These are phyloP conservation scores for Lactarius akahatsu DNA, from an alignment of 768 basidiomycete genomes.

Conservation along the genomic window DNA sequence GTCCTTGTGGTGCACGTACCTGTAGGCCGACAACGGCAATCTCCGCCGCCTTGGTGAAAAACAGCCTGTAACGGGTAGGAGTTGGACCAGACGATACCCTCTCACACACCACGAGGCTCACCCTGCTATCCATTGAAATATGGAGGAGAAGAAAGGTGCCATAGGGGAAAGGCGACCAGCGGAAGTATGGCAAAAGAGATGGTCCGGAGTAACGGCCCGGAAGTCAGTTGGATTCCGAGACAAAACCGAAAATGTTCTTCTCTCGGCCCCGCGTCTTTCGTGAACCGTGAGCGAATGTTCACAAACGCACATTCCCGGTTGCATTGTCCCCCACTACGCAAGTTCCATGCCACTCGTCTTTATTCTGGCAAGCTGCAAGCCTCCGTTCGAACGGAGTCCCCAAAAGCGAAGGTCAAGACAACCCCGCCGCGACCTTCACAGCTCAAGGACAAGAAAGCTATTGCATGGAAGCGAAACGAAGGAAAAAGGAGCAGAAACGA, in stretches of 20 bases:
- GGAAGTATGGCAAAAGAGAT: not conserved
- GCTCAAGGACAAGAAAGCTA: constrained; percentile 1
- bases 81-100: not conserved
- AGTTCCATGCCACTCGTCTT: constrained; percentile 2
- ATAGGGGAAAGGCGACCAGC: not conserved
- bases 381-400: not conserved
- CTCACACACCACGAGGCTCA: constrained; percentile 29
- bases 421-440: not conserved
- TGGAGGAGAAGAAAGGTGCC: constrained; percentile 36
- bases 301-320: not conserved
- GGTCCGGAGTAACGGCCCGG: not conserved
- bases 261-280: not conserved
- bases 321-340: not conserved
- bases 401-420: not conserved
- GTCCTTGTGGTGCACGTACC: constrained; percentile 40
- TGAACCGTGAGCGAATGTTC: constrained; percentile 7
- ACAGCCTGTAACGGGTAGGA: constrained; percentile 48
- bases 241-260: not conserved
- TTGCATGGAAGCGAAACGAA: not conserved
- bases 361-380: not conserved
- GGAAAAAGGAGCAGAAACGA: not conserved
- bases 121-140: constrained; percentile 61
- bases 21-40: constrained; percentile 91
- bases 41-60: constrained; percentile 86
- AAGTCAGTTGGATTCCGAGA: not conserved